Evolutionary conservation across 305 asterid species (phyloP), one percentile per base, ranked within the genome.

Genomic region (Ilex paraguariensis): DNA sequence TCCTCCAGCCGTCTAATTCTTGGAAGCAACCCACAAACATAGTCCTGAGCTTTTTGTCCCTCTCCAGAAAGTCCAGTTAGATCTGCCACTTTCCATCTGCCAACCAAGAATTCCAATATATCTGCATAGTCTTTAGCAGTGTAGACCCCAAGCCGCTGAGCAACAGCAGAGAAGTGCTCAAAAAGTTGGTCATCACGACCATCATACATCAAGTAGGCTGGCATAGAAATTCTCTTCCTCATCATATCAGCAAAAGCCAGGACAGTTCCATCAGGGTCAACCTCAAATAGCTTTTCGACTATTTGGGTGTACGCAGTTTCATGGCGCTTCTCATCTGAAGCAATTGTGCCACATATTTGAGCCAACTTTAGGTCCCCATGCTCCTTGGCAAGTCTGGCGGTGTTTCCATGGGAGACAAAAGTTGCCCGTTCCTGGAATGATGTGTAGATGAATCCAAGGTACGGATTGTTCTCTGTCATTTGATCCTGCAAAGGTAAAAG

Each of bases 391-490:
- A 70, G 84, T 52, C 93, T 70, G n/a, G 85, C 89, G 4, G 86
- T 79, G 78, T 77, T 84, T 13, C 91, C 91, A 56, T 85, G 89
- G 64, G 82, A 76, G 32, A 85, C 50, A 70, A 81, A 82, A 54
- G 93, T 85, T 4, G 93, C 93, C 49, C 93, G 70, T 64, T 85
- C 89, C 79, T 85, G 93, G 70, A 85, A 85, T 36, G 93, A 82
- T 32, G 93, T 81, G 60, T 85, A 85, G 69, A 85, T 82, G 33
- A 80, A 85, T 61, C 89, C 87, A 1, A 75, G 83, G 75, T 82
- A 82, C 1, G 91, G 92, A 57, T 62, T 85, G 71, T 85, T 86
- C 59, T 86, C 88, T 5, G 85, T 76, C 59, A 75, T 56, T 12
- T 81, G 79, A 64, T 81, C 89, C 93, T 85, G 77, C 55, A 66